phyloP scores from a whole-genome alignment of 257 asterid genomes.

The Fraxinus cuspidata region DNA sequence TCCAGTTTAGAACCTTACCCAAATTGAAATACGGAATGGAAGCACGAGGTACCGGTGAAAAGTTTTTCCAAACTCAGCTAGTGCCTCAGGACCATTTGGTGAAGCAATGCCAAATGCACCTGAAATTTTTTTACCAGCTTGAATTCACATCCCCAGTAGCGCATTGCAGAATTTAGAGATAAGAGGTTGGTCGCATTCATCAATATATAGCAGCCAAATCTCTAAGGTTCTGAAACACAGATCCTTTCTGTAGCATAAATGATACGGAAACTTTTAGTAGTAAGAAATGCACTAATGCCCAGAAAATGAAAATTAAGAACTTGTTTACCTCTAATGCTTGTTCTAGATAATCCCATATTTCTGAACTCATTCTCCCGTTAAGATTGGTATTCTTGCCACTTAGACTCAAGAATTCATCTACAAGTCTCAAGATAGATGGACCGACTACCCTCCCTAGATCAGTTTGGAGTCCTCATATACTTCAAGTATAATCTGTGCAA shows the following conservation, averaged over 20 bases:
- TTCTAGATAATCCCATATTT: conserved; percentile 76
- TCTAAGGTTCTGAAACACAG: conserved; percentile 57
- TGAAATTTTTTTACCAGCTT: conserved; percentile 78
- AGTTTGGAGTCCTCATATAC: conserved; percentile 74
- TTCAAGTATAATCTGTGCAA: conserved; percentile 73
- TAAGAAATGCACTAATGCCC: not conserved
- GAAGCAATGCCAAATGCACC: conserved; percentile 63
- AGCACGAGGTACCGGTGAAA: conserved; percentile 72
- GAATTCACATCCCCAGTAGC: conserved; percentile 93
- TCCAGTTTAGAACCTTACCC: conserved; percentile 48
- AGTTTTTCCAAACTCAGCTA: conserved; percentile 33
- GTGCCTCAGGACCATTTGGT: conserved; percentile 28
- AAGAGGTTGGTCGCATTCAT: conserved; percentile 55
- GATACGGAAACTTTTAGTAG: conserved; percentile 8
- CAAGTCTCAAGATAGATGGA: conserved; percentile 82
- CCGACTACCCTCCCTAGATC: conserved; percentile 86
- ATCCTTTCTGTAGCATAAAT: conserved; percentile 59
- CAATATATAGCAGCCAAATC: conserved; percentile 77
- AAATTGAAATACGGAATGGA: conserved; percentile 53
- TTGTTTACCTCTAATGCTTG: conserved; percentile 56
- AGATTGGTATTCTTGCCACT: conserved; percentile 47
- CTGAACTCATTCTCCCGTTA: conserved; percentile 72
- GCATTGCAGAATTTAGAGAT: conserved; percentile 63
- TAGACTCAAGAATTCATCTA: conserved; percentile 67
- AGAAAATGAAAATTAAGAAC: conserved; percentile 15